Conservation (phyloP, 495 filamentous ascomycete genomes). For the Podospora sp. region DNA sequence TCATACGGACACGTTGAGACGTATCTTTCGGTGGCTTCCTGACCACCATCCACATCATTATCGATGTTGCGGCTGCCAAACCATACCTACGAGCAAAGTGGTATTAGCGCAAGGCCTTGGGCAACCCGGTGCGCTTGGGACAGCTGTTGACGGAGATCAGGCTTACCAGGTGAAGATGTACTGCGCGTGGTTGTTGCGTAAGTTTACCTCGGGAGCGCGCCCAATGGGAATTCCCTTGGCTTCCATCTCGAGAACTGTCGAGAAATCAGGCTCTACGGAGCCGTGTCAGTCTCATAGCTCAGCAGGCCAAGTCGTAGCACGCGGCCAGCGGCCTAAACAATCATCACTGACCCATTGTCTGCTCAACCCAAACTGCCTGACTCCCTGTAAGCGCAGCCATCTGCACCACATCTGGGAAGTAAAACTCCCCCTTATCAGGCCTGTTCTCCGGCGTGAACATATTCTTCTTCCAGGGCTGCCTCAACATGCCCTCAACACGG, state of each 20-base stretch:
- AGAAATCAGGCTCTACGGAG: constrained; percentile 69
- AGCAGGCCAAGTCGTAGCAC: neutral
- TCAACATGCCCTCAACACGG: constrained; percentile 76
- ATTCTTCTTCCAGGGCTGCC: constrained; percentile 94
- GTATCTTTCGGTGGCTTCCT: constrained; percentile 78
- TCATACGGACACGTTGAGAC: constrained; percentile 74
- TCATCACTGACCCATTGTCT: constrained; percentile 77
- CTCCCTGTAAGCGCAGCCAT: constrained; percentile 88
- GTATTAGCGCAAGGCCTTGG: neutral
- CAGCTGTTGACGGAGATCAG: neutral
- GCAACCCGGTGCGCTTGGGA: neutral
- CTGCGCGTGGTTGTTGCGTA: constrained; percentile 95
- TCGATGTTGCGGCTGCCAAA: constrained; percentile 77
- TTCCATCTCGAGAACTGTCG: constrained; percentile 69
- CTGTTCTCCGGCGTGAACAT: constrained; percentile 92
- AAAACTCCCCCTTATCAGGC: constrained; percentile 80
- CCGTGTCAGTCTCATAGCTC: constrained; percentile 19
- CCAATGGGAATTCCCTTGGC: constrained; percentile 89
- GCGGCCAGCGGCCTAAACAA: constrained; percentile 5
- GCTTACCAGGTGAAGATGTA: constrained; percentile 98
- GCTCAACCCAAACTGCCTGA: constrained; percentile 91
- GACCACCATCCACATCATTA: constrained; percentile 95
- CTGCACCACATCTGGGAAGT: constrained; percentile 90
- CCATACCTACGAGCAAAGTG: constrained; percentile 70
- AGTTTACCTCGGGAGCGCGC: constrained; percentile 85